A percentile compares a stretch with the other conserved stretches of the same genome.
Evolutionary conservation across 2,329 filamentous ascomycete genomes (phyloP).

Genomic region (Pezicula carpinea): DNA sequence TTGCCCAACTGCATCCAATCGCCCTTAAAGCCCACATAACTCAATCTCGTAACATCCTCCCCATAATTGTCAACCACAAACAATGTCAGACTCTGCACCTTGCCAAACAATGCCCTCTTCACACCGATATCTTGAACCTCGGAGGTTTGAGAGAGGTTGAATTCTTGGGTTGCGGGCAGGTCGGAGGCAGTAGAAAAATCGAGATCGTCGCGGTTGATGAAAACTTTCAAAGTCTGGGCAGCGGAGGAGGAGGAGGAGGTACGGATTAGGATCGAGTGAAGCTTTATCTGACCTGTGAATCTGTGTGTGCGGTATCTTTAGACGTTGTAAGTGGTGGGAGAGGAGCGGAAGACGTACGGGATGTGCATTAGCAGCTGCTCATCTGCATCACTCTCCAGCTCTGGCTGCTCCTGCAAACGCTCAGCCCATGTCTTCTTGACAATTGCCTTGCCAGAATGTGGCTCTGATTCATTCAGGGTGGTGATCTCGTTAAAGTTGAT

Average conservation of each 20-base stretch:
- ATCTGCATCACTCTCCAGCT: constrained; percentile 81
- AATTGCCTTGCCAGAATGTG: constrained; percentile 66
- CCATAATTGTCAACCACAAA: constrained; percentile 93
- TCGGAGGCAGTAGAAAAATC: constrained; percentile 78
- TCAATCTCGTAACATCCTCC: constrained; percentile 69
- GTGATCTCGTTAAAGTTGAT: constrained; percentile 83
- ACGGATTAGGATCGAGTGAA: constrained; percentile 84
- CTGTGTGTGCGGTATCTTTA: constrained; percentile 37
- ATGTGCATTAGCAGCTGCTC: constrained; percentile 92
- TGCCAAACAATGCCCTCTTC: constrained; percentile 82
- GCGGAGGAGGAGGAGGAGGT: constrained; percentile 66
- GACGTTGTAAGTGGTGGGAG: not conserved
- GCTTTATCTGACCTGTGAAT: constrained; percentile 89
- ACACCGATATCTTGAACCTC: constrained; percentile 86
- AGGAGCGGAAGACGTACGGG: constrained; percentile 55
- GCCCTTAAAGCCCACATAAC: constrained; percentile 88
- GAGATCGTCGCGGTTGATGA: constrained; percentile 79
- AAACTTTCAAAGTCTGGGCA: constrained; percentile 80
- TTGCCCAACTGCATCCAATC: constrained; percentile 85
- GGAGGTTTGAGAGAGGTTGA: constrained; percentile 72
- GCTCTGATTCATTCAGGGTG: constrained; percentile 75
- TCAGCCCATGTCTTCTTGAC: constrained; percentile 91
- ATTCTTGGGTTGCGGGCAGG: constrained; percentile 64
- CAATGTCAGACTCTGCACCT: constrained; percentile 73
- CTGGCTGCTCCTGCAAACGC: constrained; percentile 63